Evolutionary conservation across 352 stramenopile species (phyloP), one percentile per base, ranked within the genome.

Genomic region (Blastocystis sp.): DNA sequence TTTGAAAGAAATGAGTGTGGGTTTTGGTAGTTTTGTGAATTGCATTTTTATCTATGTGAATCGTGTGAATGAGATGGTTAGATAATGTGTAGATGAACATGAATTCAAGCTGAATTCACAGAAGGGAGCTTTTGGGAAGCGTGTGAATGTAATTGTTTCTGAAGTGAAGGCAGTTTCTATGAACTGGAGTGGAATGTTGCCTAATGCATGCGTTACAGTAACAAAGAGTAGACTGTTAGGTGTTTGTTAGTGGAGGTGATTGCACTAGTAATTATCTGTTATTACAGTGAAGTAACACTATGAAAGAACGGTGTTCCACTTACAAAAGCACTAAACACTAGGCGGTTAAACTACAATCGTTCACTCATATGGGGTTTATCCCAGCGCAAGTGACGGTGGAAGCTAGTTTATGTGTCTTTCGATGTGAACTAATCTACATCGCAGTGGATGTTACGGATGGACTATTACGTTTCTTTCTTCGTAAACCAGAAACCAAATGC

Each of bases 351-450:
- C n/a, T n/a, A n/a, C n/a, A n/a, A 48, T 48, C 40, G 40, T 48
- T 48, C 40, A 48, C 9, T 48, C 62, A 4, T 35, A 81, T 81
- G 70, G 19, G 33, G 13, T 84, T 54, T 66, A 33, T 64, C 15
- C n/a, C n/a, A 22, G 73, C 53, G 27, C 48, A 68, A 27, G 73
- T 37, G 11, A 56, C 68, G 9, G 51, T 84, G 4, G 73, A 84
- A 5, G 58, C 73, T 0, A 68, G 73, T 48, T 66, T 84, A n/a
- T 68, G 27, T 44, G 30, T 84, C 1, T 22, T 84, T n/a, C 27
- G 22, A 42, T 40, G 24, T 15, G n/a, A 42, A n/a, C 19, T 57
- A 19, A 60, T 84, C 19, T 19, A 19, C 19, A 11, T 84, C 0
- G 19, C 48, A 3, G 53, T 84, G 17, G 42, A 37, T n/a, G 33